A percentile compares a stretch with the other conserved stretches of the same genome.
phyloP scores from a whole-genome alignment of 2,329 filamentous ascomycete genomes.

The Dothistroma septosporum region DNA sequence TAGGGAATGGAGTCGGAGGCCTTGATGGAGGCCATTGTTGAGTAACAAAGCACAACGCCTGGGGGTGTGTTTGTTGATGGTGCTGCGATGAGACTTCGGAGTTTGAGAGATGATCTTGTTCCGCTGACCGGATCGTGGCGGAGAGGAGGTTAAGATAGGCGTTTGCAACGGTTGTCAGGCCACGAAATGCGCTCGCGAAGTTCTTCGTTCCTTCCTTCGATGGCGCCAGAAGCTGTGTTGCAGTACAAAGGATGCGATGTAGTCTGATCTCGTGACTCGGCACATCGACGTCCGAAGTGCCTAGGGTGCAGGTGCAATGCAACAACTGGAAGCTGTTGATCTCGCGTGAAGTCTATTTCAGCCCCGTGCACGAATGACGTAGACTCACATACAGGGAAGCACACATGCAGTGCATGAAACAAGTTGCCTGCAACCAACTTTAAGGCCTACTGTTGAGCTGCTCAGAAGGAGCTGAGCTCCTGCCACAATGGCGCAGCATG shows the following conservation, averaged over 20 bases:
- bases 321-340: not conserved
- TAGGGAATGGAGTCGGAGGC: slow-evolving; percentile 26
- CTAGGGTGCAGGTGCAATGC: not conserved
- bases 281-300: not conserved
- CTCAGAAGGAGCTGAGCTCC: not conserved
- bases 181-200: too few relatives aligned
- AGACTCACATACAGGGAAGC: not conserved
- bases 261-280: not conserved
- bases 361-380: not conserved
- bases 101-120: not conserved
- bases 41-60: too few relatives aligned
- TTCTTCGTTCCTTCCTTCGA: not conserved
- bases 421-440: not conserved
- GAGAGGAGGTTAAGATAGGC: not conserved
- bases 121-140: not conserved
- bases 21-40: slow-evolving; percentile 12
- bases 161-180: not conserved
- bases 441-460: not conserved
- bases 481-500: not conserved
- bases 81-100: not conserved
- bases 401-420: not conserved
- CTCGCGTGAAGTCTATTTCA: not conserved
- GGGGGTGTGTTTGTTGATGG: not conserved
- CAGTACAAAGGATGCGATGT: too few relatives aligned
- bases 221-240: not conserved